These are phyloP conservation scores for Lachnellula subtilissima DNA, from an alignment of 2,329 filamentous ascomycete species.

Conservation along the genomic window DNA sequence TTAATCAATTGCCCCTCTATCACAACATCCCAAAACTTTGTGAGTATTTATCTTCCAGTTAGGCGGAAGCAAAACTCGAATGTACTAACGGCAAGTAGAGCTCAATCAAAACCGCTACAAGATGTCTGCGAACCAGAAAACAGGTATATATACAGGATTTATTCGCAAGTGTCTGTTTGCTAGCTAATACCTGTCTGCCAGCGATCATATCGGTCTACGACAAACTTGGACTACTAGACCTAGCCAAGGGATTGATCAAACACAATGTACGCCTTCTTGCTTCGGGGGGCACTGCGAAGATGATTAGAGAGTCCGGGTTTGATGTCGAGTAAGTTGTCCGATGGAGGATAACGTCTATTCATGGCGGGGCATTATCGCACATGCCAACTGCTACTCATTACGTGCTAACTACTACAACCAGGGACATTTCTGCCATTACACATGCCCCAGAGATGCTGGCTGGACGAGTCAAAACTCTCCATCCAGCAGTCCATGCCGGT, in stretches of 20 bases:
- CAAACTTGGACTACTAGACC: conserved; percentile 91
- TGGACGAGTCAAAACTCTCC: conserved; percentile 89
- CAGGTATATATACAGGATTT: conserved; percentile 9
- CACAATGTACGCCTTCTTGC: conserved; percentile 89
- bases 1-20: background rate
- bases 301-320: conserved; percentile 96
- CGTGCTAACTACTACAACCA: conserved; percentile 32
- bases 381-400: background rate
- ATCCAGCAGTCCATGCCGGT: conserved; percentile 74
- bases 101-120: conserved; percentile 4
- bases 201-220: conserved; percentile 98
- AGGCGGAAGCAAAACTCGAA: background rate
- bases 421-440: conserved; percentile 96
- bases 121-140: conserved; percentile 21
- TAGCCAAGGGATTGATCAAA: conserved; percentile 84
- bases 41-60: background rate
- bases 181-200: conserved; percentile 24
- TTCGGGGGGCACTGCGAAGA: conserved; percentile 89
- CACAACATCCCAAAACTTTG: background rate
- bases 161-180: background rate
- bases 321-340: conserved; percentile 73
- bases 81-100: background rate
- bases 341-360: background rate
- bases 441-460: conserved; percentile 95
- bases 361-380: background rate